phyloP scores from a whole-genome alignment of 192 early-diverging fungal species.

The Phycomyces nitens region DNA sequence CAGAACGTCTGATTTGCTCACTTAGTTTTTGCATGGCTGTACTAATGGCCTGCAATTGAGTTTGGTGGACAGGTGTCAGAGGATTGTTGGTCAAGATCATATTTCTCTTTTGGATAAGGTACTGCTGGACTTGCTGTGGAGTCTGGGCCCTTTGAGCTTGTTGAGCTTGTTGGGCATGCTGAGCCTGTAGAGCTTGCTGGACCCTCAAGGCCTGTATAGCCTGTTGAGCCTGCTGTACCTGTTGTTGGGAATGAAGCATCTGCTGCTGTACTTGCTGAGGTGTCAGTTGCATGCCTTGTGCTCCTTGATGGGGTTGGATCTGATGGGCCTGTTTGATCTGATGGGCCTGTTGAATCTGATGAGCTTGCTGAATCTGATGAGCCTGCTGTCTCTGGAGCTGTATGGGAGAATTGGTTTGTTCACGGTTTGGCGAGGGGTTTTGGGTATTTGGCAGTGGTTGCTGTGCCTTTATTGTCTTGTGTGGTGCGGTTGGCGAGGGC shows the following conservation, averaged over 20 bases:
- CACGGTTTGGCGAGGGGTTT: not conserved
- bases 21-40: slow-evolving; percentile 6
- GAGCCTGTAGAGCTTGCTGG: slow-evolving; percentile 5
- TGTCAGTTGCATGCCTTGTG: slow-evolving; percentile 11
- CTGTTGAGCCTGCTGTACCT: slow-evolving; percentile 7
- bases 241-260: slow-evolving; percentile 8
- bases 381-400: slow-evolving; percentile 2
- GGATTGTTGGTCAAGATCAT: not conserved
- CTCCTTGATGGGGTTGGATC: not conserved
- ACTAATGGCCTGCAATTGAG: slow-evolving; percentile 6
- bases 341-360: slow-evolving; percentile 3
- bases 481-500: slow-evolving; percentile 1
- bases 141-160: not conserved
- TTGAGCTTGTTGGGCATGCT: not conserved
- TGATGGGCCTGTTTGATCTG: slow-evolving; percentile 9
- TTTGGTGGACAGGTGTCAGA: slow-evolving; percentile 3
- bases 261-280: slow-evolving; percentile 24
- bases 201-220: not conserved
- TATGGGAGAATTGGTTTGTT: slow-evolving; percentile 2
- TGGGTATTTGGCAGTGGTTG: slow-evolving; percentile 13
- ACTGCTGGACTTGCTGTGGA: slow-evolving; percentile 11
- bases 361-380: slow-evolving; percentile 13
- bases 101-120: slow-evolving; percentile 10
- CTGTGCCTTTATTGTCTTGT: slow-evolving; percentile 7
- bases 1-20: slow-evolving; percentile 14